Base-by-base conservation (phyloP, 192 early-diverging fungal species). In the Coemansia nantahalensis region DNA sequence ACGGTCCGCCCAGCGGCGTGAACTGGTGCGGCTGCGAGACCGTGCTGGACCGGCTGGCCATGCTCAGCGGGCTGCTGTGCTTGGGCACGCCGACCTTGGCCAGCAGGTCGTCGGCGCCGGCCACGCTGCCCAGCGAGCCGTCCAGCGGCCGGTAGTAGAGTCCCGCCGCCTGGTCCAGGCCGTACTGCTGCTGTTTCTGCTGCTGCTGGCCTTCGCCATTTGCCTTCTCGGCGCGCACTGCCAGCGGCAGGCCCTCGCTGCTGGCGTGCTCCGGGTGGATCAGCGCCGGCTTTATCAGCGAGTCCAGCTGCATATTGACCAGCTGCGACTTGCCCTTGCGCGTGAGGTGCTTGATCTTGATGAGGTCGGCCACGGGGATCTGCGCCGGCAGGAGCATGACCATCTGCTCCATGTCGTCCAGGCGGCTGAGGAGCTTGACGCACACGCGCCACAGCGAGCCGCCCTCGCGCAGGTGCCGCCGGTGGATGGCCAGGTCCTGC, bases 331-430 rank as follows among this genome's bases (percentile, higher is more conserved):
- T 63, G 48, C 72, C 72, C 48, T 76, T 76, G 35, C 54, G 48
- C 15, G 72, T 65, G 33, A 76, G 32, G 48, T 64, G 50, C 52
- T 68, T 68, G 36, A 76, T 48, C 22, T 57, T 56, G 31, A 76
- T 51, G 40, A 76, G 51, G 33, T 76, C 72, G 0, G 65, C 60
- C 26, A 76, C 54, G 0, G 72, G 72, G 15, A 76, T 68, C 56
- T 76, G 72, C 28, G 65, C 66, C 8, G 72, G 72, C 11, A 76
- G 56, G 52, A 76, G 53, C 66, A 68, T 65, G 11, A 76, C 66
- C 72, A 76, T 76, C 51, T 76, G 72, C 72, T 76, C 72, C 72
- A 76, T 76, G 39, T 76, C 72, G 53, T 76, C 72, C 40, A 76
- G 38, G 4, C 66, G 51, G 54, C 57, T 69, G 9, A 76, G 60